Percentiles rank a stretch among this genome's conserved stretches.
Conservation (phyloP, 208 protist genomes). For the Leishmania turanica region DNA sequence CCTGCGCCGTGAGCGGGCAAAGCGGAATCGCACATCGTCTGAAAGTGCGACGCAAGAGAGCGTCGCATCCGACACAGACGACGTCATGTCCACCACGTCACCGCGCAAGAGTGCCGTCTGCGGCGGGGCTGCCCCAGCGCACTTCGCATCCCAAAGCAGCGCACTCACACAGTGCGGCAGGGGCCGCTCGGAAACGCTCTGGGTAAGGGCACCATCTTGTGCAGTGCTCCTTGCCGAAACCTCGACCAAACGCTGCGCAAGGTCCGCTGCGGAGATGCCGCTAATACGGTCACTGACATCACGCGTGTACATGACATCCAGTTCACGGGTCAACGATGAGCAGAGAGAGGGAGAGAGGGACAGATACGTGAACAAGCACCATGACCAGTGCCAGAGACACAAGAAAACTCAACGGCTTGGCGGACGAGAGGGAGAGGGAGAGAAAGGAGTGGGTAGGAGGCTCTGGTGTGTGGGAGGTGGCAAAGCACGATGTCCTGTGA, state of each 20-base stretch:
- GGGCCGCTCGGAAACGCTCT: neutral
- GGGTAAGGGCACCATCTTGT: neutral
- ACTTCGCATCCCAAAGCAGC: conserved; percentile 17
- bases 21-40: conserved; percentile 15
- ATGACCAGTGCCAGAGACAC: neutral
- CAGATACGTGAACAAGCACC: neutral
- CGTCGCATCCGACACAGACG: neutral
- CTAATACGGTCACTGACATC: conserved; percentile 8
- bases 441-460: too few species aligned
- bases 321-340: too few species aligned
- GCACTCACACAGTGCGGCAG: conserved; percentile 6
- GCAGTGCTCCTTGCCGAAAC: neutral
- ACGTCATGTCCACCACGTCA: conserved; percentile 9
- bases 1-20: conserved; percentile 20
- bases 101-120: conserved; percentile 20
- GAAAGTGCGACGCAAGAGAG: conserved; percentile 19
- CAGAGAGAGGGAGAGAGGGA: too few species aligned
- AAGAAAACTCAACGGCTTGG: neutral
- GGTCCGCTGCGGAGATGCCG: conserved; percentile 1
- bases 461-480: neutral
- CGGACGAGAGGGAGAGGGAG: too few species aligned
- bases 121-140: conserved; percentile 8
- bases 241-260: conserved; percentile 14
- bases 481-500: neutral
- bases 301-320: neutral